These are phyloP conservation scores for Cystofilobasidium capitatum DNA, from an alignment of 768 basidiomycete species.

Conservation along the genomic window DNA sequence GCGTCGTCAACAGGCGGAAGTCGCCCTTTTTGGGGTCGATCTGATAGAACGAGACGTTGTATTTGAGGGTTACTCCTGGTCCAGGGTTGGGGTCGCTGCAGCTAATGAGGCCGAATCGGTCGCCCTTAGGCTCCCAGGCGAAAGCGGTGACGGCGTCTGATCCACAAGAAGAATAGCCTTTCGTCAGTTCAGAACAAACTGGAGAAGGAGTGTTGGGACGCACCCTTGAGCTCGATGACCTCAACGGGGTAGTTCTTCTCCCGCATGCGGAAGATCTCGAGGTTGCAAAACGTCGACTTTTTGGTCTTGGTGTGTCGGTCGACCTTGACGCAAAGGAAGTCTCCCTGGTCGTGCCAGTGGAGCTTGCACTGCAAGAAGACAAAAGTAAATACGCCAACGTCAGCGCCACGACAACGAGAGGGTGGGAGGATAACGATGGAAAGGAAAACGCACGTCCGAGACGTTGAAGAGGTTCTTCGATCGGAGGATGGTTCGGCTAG, in stretches of 20 bases:
- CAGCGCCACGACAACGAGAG: background rate
- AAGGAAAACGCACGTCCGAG: conserved; percentile 59
- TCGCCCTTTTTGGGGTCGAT: conserved; percentile 83
- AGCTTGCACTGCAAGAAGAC: conserved; percentile 69
- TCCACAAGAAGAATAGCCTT: background rate
- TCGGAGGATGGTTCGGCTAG: conserved; percentile 67
- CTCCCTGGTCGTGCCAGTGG: conserved; percentile 96
- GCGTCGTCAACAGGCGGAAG: conserved; percentile 73
- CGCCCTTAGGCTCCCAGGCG: conserved; percentile 97
- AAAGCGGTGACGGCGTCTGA: conserved; percentile 89
- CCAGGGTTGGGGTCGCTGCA: conserved; percentile 85
- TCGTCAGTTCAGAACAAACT: conserved; percentile 8
- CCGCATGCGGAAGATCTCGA: conserved; percentile 92
- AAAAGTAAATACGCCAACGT: background rate
- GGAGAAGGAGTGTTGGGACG: conserved; percentile 6
- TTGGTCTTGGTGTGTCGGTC: conserved; percentile 93
- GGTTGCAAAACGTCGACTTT: conserved; percentile 94
- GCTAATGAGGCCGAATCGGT: conserved; percentile 90
- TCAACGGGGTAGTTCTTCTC: conserved; percentile 98
- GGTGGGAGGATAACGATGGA: background rate
- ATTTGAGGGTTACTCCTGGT: conserved; percentile 89
- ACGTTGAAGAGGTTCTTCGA: conserved; percentile 98
- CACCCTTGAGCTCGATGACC: conserved; percentile 93
- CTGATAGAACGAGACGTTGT: conserved; percentile 91
- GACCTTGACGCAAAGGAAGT: conserved; percentile 97